Percentiles rank a stretch among this genome's conserved stretches.
phyloP scores from a whole-genome alignment of 2,329 filamentous ascomycete genomes.

The Chaetomiaceae sp. region DNA sequence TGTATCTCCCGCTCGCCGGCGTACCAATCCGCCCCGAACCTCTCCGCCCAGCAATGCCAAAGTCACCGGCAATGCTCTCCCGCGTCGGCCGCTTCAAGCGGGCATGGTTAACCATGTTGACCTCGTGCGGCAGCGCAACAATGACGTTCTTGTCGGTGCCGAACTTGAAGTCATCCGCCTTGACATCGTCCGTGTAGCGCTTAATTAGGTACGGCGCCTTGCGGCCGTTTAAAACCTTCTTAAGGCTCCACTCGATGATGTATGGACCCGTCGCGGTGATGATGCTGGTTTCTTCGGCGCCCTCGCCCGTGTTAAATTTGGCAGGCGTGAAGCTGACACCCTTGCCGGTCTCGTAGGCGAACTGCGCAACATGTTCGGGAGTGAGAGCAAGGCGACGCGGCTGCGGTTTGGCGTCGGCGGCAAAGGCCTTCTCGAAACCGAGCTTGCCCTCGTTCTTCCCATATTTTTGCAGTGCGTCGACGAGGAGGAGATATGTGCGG shows the following conservation, averaged over 20 bases:
- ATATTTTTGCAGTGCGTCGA: constrained; percentile 83
- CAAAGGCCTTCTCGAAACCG: constrained; percentile 92
- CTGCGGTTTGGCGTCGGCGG: constrained; percentile 88
- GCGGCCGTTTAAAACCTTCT: constrained; percentile 75
- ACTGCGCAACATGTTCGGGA: constrained; percentile 91
- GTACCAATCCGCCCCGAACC: constrained; percentile 51
- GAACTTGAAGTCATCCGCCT: constrained; percentile 97
- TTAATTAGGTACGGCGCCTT: constrained; percentile 96
- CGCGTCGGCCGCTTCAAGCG: constrained; percentile 82
- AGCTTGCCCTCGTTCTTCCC: constrained; percentile 97
- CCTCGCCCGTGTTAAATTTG: constrained; percentile 86
- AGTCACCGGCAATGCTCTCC: constrained; percentile 77
- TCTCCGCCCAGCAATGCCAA: constrained; percentile 41
- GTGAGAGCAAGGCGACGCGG: constrained; percentile 84
- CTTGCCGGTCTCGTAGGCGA: constrained; percentile 90
- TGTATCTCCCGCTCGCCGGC: constrained; percentile 58
- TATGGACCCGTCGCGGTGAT: constrained; percentile 96
- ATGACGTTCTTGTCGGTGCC: constrained; percentile 98
- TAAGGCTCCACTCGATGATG: constrained; percentile 93
- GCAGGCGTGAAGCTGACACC: constrained; percentile 85
- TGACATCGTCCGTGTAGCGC: constrained; percentile 90
- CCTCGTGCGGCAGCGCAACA: constrained; percentile 91
- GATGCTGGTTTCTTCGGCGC: constrained; percentile 82
- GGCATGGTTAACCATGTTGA: constrained; percentile 92
- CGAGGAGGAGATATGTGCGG: constrained; percentile 87